These are phyloP conservation scores for Hydrangea macrophylla DNA, from an alignment of 148 eudicot genomes.

Conservation along the genomic window DNA sequence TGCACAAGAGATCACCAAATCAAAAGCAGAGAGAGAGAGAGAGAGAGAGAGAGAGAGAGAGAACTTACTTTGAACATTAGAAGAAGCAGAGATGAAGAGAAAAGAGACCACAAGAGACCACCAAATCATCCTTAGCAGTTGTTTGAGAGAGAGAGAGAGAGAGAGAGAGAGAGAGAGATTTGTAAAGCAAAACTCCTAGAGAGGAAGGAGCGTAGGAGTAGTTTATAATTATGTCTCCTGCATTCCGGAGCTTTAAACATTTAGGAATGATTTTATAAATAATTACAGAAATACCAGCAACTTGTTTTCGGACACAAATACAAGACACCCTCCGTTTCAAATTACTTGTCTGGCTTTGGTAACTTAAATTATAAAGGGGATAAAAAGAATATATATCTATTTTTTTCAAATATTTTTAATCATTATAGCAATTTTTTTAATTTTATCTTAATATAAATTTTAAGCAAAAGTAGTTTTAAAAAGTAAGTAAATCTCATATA, in stretches of 20 bases:
- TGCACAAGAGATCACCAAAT: not conserved
- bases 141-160: not conserved
- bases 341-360: too few relatives aligned
- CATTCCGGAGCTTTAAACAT: not conserved
- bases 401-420: too few relatives aligned
- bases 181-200: too few relatives aligned
- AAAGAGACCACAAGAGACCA: conserved; percentile 20
- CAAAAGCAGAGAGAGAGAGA: not conserved
- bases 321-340: too few relatives aligned
- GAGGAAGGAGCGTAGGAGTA: too few relatives aligned
- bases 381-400: too few relatives aligned
- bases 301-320: too few relatives aligned
- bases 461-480: too few relatives aligned
- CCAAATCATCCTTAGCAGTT: conserved; percentile 26
- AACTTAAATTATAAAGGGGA: too few relatives aligned
- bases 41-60: not conserved
- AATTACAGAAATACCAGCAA: not conserved
- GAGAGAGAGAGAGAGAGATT: not conserved
- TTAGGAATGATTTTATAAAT: not conserved
- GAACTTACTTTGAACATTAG: conserved; percentile 46
- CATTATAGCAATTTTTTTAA: too few relatives aligned
- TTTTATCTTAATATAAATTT: too few relatives aligned
- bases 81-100: conserved; percentile 39
- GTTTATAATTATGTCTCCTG: not conserved
- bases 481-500: too few relatives aligned